Base-by-base conservation (phyloP, 768 basidiomycete genomes). In the Trametes meyenii region DNA sequence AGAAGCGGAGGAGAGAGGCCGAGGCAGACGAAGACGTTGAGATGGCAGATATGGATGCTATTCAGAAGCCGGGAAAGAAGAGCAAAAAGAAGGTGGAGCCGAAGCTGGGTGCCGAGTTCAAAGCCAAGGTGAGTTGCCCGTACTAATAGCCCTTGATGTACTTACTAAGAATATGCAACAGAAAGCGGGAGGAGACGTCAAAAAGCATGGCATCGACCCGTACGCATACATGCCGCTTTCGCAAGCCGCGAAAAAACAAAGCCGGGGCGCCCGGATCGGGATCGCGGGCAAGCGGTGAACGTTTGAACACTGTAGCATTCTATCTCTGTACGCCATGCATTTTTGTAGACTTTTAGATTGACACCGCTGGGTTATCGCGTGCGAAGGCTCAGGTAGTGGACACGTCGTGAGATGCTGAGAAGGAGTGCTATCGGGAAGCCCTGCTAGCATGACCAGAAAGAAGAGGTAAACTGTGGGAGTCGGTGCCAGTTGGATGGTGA, bases 151-250 rank as follows among this genome's bases (percentile, higher is more conserved):
- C 14, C 12, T 57, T 40, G 21, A 11, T 50, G 33, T 38, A 49
- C 14, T 21, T 24, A 29, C 35, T 68, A 40, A 69, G 55, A 49
- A 66, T 48, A 21, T 42, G 43, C 40, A 64, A 55, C 74, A 98
- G 96, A 92, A 87, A 78, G 97, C 96, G 23, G 92, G 92, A 35
- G 97, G 97, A 8, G 97, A 98, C 72, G 79, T 97, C 73, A 96
- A 94, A 75, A 91, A 85, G 72, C 84, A 85, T 43, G 89, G 89
- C 16, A 74, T 93, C 55, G 95, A 97, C 71, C 97, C 97, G 4
- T 98, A 94, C 72, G 94, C 93, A 17, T 99, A 98, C 73, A 72
- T 99, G 36, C 79, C 93, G 7, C 78, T 99, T 55, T 84, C 86
- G 21, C 89, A 95, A 72, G 92, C 92, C 50, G 85, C 90, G 40